phyloP scores from a whole-genome alignment of 495 filamentous ascomycete genomes.

The Symbiotaphrina buchneri region DNA sequence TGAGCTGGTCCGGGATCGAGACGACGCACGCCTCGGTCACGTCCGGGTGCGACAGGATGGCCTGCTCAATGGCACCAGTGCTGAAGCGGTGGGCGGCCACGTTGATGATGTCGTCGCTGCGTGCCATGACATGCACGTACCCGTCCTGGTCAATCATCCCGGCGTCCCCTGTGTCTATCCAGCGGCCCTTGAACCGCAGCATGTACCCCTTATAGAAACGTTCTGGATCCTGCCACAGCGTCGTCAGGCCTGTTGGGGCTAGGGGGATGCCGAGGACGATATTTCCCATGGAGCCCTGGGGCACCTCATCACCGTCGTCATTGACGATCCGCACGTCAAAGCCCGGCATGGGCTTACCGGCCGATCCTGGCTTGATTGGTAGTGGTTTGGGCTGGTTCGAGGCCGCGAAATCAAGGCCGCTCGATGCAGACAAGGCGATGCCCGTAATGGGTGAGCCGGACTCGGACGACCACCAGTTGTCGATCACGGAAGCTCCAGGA shows the following conservation, averaged over 20 bases:
- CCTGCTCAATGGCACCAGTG: constrained; percentile 83
- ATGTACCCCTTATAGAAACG: constrained; percentile 66
- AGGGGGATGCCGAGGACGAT: constrained; percentile 68
- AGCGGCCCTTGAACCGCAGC: constrained; percentile 53
- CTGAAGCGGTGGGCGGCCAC: constrained; percentile 83
- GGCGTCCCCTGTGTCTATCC: constrained; percentile 81
- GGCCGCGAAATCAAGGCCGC: constrained; percentile 16
- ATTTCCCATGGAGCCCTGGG: constrained; percentile 60
- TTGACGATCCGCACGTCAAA: constrained; percentile 73
- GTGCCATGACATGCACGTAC: constrained; percentile 70
- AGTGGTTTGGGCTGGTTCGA: constrained; percentile 11
- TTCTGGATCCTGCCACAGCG: constrained; percentile 64
- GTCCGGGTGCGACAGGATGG: constrained; percentile 53
- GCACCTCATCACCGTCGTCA: constrained; percentile 48
- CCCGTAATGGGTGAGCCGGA: constrained; percentile 79
- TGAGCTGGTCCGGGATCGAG: constrained; percentile 61
- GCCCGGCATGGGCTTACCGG: constrained; percentile 74
- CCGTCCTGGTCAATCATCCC: constrained; percentile 65
- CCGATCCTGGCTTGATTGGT: constrained; percentile 56
- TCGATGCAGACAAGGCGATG: constrained; percentile 27
- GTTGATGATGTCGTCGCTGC: constrained; percentile 85
- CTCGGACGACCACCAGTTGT: constrained; percentile 85
- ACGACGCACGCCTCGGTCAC: constrained; percentile 72
- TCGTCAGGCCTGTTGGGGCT: constrained; percentile 67
- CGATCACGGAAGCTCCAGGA: too few relatives aligned